Base-by-base conservation (phyloP, 768 basidiomycete genomes). In the Suillus cothurnatus region DNA sequence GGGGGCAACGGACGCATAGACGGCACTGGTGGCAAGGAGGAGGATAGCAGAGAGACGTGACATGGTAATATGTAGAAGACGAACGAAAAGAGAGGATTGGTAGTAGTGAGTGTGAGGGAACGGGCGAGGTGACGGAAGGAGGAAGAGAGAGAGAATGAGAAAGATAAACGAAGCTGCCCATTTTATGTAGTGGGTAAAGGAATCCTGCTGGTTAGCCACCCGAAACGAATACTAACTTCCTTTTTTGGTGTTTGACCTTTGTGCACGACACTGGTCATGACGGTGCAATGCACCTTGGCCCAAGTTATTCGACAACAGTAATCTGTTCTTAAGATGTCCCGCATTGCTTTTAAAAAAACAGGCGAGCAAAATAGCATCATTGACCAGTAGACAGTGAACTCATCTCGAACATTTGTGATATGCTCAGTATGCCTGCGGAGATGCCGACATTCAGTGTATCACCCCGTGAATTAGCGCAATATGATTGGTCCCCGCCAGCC, bases 51-150 rank as follows among this genome's bases (percentile, higher is more conserved):
- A 45, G 36, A 75, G 68, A 41, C 70, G 70, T 52, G 71, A 69
- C 75, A 77, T 76, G 68, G 69, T 64, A 53, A n/a, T 56, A 7
- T n/a, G 55, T 57, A 26, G 15, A 38, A 26, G 38, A 26, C 15
- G 9, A 58, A 47, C n/a, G 63, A 36, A 50, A 66, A n/a, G 57
- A 64, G 59, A 15, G 58, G 61, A 21, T 55, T 36, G 23, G 36
- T 58, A 38, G 17, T 58, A 38, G 36, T 19, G 36, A 39, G 64
- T 41, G 56, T 47, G 53, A 52, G 43, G 43, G 59, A 71, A 78
- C 67, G 52, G 81, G 80, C 23, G 79, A 34, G 81, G 84, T 79
- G 67, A 77, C 53, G 67, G 84, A 82, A 34, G 71, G 64, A 55
- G 82, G 85, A 67, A 58, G 11, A 36, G 43, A 70, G 69, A 72